Evolutionary conservation across 2,329 filamentous ascomycete genomes (phyloP), one percentile per base, ranked within the genome.

Genomic region (Colletotrichum graminicola): DNA sequence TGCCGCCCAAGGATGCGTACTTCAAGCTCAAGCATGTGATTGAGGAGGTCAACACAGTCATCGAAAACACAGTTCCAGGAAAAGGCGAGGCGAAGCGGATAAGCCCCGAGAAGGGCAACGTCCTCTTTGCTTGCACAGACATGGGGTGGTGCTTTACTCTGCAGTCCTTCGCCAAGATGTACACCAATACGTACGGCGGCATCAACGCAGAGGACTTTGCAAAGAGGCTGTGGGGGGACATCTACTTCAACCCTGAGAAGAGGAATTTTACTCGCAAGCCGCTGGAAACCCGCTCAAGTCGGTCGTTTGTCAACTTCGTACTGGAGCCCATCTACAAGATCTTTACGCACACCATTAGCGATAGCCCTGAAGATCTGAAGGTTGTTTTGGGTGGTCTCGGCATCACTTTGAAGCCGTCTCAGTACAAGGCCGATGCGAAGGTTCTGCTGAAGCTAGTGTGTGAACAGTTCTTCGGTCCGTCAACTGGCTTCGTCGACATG

Each of bases 1-100:
- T 99, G 18, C 96, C 96, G 2, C 96, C 96, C 2, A 94, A 91
- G 75, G 96, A 99, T 79, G 96, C 96, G 16, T 99, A 99, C 84
- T 98, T 98, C 87, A 99, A 99, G 86, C 86, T 99, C 66, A 98
- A 98, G 83, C 95, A 98, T 80, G 94, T 98, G n/a, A 90, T 99
- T 64, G 96, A 99, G 81, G 94, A 98, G 82, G 95, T 99, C 81
- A 99, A 99, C 82, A 97, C 94, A 1, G 86, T 96, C 75, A 98
- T 99, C 77, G 94, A 97, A 79, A 94, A 93, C 79, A 92, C 93
- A 3, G 86, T 94, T 36, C 95, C 96, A 5, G 92, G 94, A 2
- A 89, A 90, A 76, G 94, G 95, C 36, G 93, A 94, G 77, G 90
- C 88, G 73, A 90, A 90, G 81, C 90, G 96, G 74, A 82, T 99